phyloP scores from a whole-genome alignment of 768 basidiomycete species.

The Pisolithus tinctorius region DNA sequence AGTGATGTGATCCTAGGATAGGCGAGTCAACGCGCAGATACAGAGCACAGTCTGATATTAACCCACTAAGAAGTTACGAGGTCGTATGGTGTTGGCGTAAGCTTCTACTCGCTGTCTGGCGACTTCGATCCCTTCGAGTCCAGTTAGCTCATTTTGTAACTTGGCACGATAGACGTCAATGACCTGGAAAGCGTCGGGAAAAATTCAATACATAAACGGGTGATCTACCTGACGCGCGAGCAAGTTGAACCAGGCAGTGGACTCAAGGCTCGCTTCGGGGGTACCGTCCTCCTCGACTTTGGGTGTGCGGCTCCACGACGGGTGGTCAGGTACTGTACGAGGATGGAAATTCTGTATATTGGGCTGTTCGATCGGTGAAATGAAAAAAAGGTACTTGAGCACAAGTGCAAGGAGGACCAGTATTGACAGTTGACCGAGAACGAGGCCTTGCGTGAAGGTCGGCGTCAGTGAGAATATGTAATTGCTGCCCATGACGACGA shows the following conservation, averaged over 20 bases:
- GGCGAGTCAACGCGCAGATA: slow-evolving; percentile 2
- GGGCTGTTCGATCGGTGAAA: slow-evolving; percentile 55
- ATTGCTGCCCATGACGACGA: slow-evolving; percentile 29
- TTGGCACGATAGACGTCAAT: slow-evolving; percentile 71
- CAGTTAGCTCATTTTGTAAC: slow-evolving; percentile 61
- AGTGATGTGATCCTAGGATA: slow-evolving; percentile 72
- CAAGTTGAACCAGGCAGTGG: slow-evolving; percentile 87
- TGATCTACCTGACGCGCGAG: slow-evolving; percentile 69
- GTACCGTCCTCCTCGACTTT: slow-evolving; percentile 3
- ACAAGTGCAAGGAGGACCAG: slow-evolving; percentile 68
- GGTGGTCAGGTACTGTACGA: slow-evolving; percentile 42
- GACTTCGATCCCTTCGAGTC: slow-evolving; percentile 75
- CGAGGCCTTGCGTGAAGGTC: slow-evolving; percentile 92
- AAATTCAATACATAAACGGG: neutral
- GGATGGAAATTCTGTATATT: slow-evolving; percentile 57
- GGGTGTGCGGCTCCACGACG: slow-evolving; percentile 32
- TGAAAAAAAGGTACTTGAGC: slow-evolving; percentile 93
- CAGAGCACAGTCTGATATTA: neutral
- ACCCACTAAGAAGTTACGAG: slow-evolving; percentile 60
- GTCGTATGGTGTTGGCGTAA: slow-evolving; percentile 74
- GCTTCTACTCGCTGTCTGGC: slow-evolving; percentile 74
- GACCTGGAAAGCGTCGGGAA: slow-evolving; percentile 35
- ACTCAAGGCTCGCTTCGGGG: slow-evolving; percentile 43
- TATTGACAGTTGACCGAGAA: slow-evolving; percentile 89
- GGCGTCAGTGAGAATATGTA: slow-evolving; percentile 72